phyloP scores from a whole-genome alignment of 2,329 filamentous ascomycete species.

The Calonectria hongkongensis region DNA sequence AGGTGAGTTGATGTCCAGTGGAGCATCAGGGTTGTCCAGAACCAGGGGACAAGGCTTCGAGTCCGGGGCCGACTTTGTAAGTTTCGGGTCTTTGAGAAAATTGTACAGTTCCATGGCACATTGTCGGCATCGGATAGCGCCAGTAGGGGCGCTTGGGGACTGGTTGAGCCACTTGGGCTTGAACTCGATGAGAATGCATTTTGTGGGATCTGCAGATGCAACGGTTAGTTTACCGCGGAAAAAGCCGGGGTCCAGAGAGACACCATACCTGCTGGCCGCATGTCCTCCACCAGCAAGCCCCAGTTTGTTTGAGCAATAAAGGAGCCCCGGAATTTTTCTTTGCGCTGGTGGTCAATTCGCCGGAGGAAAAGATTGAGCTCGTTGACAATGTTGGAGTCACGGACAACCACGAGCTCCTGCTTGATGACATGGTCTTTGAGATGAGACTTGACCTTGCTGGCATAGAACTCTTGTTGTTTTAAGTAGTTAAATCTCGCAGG shows the following conservation, averaged over 20 bases:
- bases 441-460: constrained; percentile 58
- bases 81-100: constrained; percentile 57
- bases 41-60: constrained; percentile 79
- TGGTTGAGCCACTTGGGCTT: constrained; percentile 91
- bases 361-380: constrained; percentile 73
- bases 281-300: constrained; percentile 84
- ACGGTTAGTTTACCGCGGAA: constrained; percentile 26
- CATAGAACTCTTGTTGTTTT: constrained; percentile 61
- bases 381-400: constrained; percentile 60
- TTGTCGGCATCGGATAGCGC: constrained; percentile 81
- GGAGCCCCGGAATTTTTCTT: constrained; percentile 68
- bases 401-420: constrained; percentile 63
- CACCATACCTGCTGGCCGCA: constrained; percentile 67
- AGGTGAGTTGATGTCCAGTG: constrained; percentile 65
- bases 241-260: constrained; percentile 16
- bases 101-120: constrained; percentile 75
- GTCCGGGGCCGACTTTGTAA: constrained; percentile 59
- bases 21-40: constrained; percentile 71
- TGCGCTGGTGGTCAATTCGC: constrained; percentile 66
- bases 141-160: constrained; percentile 80
- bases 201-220: constrained; percentile 53
- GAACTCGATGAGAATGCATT: constrained; percentile 78
- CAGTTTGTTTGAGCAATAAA: constrained; percentile 74
- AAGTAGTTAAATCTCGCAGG: constrained; percentile 61
- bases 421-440: constrained; percentile 60